Base-by-base conservation (phyloP, 2,329 filamentous ascomycete genomes). In the Aspergillus sp. region DNA sequence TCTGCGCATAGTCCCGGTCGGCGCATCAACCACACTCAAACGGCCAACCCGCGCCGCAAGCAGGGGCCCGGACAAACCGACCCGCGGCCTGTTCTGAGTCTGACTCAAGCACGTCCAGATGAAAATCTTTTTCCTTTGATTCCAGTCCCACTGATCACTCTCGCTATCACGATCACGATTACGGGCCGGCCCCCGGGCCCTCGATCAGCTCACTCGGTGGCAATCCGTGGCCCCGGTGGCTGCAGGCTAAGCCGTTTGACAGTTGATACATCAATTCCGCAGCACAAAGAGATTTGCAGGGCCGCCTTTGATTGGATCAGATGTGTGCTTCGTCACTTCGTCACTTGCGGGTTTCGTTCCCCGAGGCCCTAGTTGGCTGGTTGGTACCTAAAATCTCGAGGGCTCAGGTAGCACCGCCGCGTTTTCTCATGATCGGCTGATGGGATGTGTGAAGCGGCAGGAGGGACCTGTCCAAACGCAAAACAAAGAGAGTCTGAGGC, bases 181-280 rank as follows among this genome's bases (percentile, higher is more conserved):
- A 31, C 27, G 27, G 27, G 27, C 27, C 27, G 27, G 27, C 27
- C 27, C 27, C 27, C 23, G 23, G 23, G 23, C 7, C 23, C 23
- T 24, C 7, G 27, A 31, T 31, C 27, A 31, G 27, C 27, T 31
- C 27, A 31, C 27, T 31, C 27, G 27, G 27, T 31, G 27, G 27
- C 27, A 31, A 31, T 37, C 8, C 15, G 19, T 35, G 31, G 48
- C 19, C 43, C 23, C n/a, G 8, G 24, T n/a, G 23, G 44, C 21
- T 35, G 52, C 24, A 40, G 33, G 35, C 52, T 54, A 43, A 41
- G 33, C 52, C 43, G 43, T 54, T 54, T 54, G 52, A 54, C 52
- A 54, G 43, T 19, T 48, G 52, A 54, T 46, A 19, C 19, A 53
- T 53, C 51, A 39, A 37, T n/a, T 37, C 31, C 7, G 40, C 46